Conservation (phyloP, 1,284 basidiomycete genomes). For the Bondarzewia mesenterica region DNA sequence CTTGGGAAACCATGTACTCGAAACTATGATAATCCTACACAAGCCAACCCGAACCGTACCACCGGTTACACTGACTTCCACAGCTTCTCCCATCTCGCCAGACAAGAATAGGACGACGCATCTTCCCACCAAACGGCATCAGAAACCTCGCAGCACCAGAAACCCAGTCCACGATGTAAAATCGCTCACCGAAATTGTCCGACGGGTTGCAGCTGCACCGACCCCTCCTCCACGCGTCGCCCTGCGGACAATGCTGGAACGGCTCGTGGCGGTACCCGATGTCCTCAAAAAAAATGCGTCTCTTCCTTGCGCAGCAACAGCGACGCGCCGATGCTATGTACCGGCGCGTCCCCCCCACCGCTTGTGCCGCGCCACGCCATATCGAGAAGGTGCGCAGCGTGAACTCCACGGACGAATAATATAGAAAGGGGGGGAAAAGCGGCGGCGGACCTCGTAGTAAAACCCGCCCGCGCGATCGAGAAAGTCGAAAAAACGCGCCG, state of each 20-base stretch:
- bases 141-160: background rate
- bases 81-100: slow-evolving; percentile 3
- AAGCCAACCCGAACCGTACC: background rate
- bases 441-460: slow-evolving; percentile 49
- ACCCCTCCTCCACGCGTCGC: slow-evolving; percentile 31
- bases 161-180: background rate
- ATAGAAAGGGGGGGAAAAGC: no score
- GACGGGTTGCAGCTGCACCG: slow-evolving; percentile 36
- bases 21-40: no score
- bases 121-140: background rate
- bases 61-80: background rate
- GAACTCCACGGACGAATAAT: background rate
- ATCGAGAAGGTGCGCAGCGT: slow-evolving; percentile 1
- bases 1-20: no score
- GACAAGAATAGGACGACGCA: background rate
- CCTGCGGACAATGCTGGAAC: slow-evolving; percentile 45
- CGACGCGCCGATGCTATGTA: slow-evolving; percentile 63
- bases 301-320: slow-evolving; percentile 55
- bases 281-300: slow-evolving; percentile 54
- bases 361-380: slow-evolving; percentile 13
- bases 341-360: slow-evolving; percentile 71
- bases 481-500: slow-evolving; percentile 56
- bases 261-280: slow-evolving; percentile 45
- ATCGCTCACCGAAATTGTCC: slow-evolving; percentile 34
- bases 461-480: slow-evolving; percentile 65